Evolutionary conservation across 129 eudicot species (phyloP).

Genomic region (Flaveria sonorensis): DNA sequence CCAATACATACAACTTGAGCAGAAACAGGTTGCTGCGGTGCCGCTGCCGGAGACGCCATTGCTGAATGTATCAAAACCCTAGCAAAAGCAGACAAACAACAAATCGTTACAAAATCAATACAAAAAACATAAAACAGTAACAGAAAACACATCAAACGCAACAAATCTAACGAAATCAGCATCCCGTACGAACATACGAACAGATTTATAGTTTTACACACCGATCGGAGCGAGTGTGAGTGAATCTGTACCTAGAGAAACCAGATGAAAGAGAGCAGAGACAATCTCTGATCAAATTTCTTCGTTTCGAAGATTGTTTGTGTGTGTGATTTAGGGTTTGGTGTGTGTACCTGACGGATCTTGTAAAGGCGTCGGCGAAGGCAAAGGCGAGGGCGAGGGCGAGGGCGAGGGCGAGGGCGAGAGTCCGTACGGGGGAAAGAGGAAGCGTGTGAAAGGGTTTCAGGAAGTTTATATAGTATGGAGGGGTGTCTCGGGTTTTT

Average conservation of each 20-base stretch:
- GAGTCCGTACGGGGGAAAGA: conserved; percentile 27
- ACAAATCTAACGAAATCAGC: neutral
- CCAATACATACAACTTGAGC: conserved; percentile 66
- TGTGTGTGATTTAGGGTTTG: conserved; percentile 29
- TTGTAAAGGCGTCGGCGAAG: neutral
- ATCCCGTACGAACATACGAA: neutral
- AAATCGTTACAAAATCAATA: neutral
- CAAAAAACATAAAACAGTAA: neutral
- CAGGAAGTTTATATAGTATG: neutral
- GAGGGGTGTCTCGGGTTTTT: neutral
- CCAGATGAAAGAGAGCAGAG: conserved; percentile 3
- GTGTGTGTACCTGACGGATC: conserved; percentile 28
- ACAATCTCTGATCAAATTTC: conserved; percentile 27
- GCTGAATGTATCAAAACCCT: conserved; percentile 37
- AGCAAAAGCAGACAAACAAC: conserved; percentile 6
- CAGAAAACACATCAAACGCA: neutral
- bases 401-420: conserved; percentile 6
- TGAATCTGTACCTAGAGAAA: conserved; percentile 28
- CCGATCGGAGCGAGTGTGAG: conserved; percentile 22
- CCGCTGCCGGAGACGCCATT: conserved; percentile 54
- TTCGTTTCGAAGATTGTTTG: neutral
- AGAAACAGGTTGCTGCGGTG: conserved; percentile 54
- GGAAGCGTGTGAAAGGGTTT: conserved; percentile 27
- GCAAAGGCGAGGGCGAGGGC: conserved; percentile 8
- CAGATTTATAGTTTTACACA: neutral